phyloP scores from a whole-genome alignment of 495 filamentous ascomycete genomes.

The Bacidia gigantensis region DNA sequence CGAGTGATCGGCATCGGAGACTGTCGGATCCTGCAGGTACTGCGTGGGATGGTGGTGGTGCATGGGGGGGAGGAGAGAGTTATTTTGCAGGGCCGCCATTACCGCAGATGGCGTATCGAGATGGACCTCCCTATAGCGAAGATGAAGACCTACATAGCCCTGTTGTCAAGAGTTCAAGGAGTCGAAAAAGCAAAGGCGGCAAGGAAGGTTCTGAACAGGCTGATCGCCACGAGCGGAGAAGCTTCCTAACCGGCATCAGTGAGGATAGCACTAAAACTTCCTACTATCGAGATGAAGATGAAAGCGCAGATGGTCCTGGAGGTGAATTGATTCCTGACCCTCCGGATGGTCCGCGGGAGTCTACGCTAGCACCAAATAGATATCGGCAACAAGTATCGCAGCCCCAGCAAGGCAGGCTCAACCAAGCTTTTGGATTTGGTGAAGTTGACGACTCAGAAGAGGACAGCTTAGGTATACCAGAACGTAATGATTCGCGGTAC shows the following conservation, averaged over 20 bases:
- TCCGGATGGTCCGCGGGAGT: conserved; percentile 45
- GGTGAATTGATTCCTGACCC: conserved; percentile 75
- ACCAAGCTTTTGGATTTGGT: conserved; percentile 45
- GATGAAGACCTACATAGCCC: conserved; percentile 93
- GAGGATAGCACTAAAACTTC: conserved; percentile 66
- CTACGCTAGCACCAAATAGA: conserved; percentile 26
- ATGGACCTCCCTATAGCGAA: conserved; percentile 93
- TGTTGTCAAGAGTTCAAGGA: conserved; percentile 59
- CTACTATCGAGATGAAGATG: conserved; percentile 55
- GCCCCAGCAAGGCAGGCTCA: conserved; percentile 31
- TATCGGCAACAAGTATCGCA: conserved; percentile 34
- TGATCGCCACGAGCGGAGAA: conserved; percentile 39
- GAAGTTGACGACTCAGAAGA: conserved; percentile 48
- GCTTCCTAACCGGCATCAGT: conserved; percentile 51
- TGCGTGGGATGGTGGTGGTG: conserved; percentile 40
- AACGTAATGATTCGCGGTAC: conserved; percentile 50
- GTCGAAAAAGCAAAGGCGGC: conserved; percentile 73
- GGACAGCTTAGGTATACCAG: conserved; percentile 38
- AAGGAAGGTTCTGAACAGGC: conserved; percentile 25
- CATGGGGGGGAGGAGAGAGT: conserved; percentile 33
- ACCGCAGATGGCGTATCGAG: conserved; percentile 73
- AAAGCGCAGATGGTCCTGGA: conserved; percentile 54
- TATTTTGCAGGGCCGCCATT: conserved; percentile 45
- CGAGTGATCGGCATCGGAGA: conserved; percentile 56
- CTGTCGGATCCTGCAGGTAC: conserved; percentile 65